Conservation (phyloP, 805 yeast species). For the Saccharomycopsis sp. region DNA sequence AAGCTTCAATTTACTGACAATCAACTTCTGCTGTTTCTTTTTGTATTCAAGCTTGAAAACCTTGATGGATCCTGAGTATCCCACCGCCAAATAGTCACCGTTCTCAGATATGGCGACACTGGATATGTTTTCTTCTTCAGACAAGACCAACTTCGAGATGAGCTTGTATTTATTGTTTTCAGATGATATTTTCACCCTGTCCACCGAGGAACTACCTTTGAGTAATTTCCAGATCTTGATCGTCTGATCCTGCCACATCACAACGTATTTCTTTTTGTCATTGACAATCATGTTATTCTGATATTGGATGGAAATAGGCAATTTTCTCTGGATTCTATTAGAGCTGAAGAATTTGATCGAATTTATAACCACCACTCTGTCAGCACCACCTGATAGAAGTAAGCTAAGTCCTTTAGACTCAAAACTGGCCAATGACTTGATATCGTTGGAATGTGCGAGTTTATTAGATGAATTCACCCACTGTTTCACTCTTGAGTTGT, state of each 20-base stretch:
- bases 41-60: constrained; percentile 53
- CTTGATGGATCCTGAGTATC: constrained; percentile 62
- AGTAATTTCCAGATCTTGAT: constrained; percentile 72
- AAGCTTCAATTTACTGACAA: constrained; percentile 46
- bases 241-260: constrained; percentile 76
- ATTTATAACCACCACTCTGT: constrained; percentile 55
- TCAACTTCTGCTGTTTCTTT: constrained; percentile 32
- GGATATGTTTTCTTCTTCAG: constrained; percentile 77
- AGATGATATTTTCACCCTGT: background rate
- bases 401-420: constrained; percentile 64
- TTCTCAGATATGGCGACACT: constrained; percentile 58
- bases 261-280: constrained; percentile 43
- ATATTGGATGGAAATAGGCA: constrained; percentile 55
- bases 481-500: constrained; percentile 8
- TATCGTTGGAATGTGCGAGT: constrained; percentile 78
- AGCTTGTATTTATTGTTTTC: constrained; percentile 40
- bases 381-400: constrained; percentile 80
- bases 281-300: constrained; percentile 46
- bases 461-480: constrained; percentile 79
- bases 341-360: constrained; percentile 58
- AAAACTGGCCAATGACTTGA: constrained; percentile 65
- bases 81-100: constrained; percentile 63
- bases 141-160: constrained; percentile 56
- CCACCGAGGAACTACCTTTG: constrained; percentile 23
- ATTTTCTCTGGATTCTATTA: constrained; percentile 63